Conservation (phyloP, 495 filamentous ascomycete species). For the Podospora pseudocomata region DNA sequence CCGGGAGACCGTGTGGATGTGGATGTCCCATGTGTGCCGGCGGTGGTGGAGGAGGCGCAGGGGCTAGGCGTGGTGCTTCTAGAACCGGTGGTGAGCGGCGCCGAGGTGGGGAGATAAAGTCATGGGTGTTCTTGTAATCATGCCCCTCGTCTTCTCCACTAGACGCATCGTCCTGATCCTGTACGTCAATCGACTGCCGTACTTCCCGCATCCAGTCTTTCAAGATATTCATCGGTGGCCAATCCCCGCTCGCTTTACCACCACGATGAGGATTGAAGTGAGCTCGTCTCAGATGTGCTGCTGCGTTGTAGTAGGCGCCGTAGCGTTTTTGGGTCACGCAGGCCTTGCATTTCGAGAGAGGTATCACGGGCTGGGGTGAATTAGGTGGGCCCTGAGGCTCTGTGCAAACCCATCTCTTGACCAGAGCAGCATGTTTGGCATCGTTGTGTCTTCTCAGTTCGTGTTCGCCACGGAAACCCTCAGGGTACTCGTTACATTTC, state of each 20-base stretch:
- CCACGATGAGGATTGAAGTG: conserved; percentile 79
- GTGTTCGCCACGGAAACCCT: conserved; percentile 91
- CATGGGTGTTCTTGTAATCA: conserved; percentile 40
- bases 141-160: conserved; percentile 45
- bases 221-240: conserved; percentile 78
- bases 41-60: conserved; percentile 48
- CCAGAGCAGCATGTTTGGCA: conserved; percentile 66
- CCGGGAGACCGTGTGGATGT: conserved; percentile 52
- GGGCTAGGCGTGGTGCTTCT: conserved; percentile 42
- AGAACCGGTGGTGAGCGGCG: conserved; percentile 34
- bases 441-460: conserved; percentile 86
- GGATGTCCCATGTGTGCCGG: not conserved
- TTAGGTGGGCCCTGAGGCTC: conserved; percentile 39
- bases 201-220: conserved; percentile 86
- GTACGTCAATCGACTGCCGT: conserved; percentile 46
- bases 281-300: conserved; percentile 83
- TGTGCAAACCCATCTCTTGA: conserved; percentile 77
- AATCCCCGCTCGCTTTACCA: conserved; percentile 81
- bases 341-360: conserved; percentile 80
- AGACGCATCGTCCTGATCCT: conserved; percentile 45
- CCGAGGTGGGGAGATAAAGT: conserved; percentile 38
- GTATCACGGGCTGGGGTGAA: conserved; percentile 58
- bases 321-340: conserved; percentile 79
- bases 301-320: conserved; percentile 95
- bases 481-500: conserved; percentile 74